Evolutionary conservation across 345 rosid species (phyloP).

Genomic region (Pistacia vera): DNA sequence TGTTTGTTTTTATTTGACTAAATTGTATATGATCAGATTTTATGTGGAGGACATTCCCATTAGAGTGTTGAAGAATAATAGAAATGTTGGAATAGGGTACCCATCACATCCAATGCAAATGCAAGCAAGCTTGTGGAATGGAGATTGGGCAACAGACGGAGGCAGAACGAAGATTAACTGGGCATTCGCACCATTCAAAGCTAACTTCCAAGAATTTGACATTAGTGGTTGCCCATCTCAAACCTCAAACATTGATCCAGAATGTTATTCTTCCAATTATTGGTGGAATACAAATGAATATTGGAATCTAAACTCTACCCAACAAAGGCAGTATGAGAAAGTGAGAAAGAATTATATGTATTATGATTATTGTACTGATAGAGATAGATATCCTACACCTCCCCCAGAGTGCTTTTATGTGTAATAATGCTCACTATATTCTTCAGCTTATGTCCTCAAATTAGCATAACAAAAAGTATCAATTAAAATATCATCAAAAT

Average conservation of each 20-base stretch:
- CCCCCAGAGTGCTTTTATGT: slow-evolving; percentile 37
- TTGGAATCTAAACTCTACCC: slow-evolving; percentile 29
- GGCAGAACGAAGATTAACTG: slow-evolving; percentile 59
- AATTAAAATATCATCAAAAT: too few species aligned
- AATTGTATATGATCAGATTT: slow-evolving; percentile 34
- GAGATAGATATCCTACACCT: slow-evolving; percentile 25
- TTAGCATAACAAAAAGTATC: too few species aligned
- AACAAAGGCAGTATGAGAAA: slow-evolving; percentile 19
- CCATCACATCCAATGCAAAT: slow-evolving; percentile 56
- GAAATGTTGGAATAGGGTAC: slow-evolving; percentile 40
- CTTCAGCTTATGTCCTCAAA: too few species aligned
- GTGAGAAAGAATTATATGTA: slow-evolving; percentile 27
- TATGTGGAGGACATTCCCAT: slow-evolving; percentile 65
- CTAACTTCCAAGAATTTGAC: slow-evolving; percentile 46
- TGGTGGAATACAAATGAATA: slow-evolving; percentile 63
- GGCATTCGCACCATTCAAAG: slow-evolving; percentile 60
- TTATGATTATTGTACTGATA: slow-evolving; percentile 53
- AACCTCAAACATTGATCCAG: neutral
- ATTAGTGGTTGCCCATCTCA: slow-evolving; percentile 40
- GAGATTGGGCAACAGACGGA: slow-evolving; percentile 71
- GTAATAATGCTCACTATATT: neutral
- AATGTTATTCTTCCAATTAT: slow-evolving; percentile 34
- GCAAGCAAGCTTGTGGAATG: slow-evolving; percentile 69
- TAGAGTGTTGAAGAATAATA: slow-evolving; percentile 68
- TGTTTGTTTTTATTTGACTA: too few species aligned